phyloP scores from a whole-genome alignment of 2,329 filamentous ascomycete genomes.

The Calonectria leucothoes region DNA sequence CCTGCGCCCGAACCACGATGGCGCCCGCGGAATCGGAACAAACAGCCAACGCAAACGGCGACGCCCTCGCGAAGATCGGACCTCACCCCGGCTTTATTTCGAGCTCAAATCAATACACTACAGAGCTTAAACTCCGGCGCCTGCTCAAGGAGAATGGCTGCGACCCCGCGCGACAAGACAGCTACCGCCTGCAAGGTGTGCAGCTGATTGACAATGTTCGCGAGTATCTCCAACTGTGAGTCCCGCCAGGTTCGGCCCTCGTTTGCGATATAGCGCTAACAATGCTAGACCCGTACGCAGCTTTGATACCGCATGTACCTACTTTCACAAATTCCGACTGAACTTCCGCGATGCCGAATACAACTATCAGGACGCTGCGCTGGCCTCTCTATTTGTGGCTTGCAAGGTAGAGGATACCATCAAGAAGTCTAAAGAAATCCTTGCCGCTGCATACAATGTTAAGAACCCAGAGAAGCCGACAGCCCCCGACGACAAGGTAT shows the following conservation, averaged over 20 bases:
- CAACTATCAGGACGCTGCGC: conserved; percentile 85
- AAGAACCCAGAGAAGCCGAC: conserved; percentile 76
- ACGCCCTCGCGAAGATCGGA: conserved; percentile 44
- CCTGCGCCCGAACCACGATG: conserved; percentile 22
- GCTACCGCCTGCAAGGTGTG: conserved; percentile 84
- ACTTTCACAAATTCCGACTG: conserved; percentile 94
- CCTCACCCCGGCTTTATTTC: conserved; percentile 62
- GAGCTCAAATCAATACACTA: conserved; percentile 76
- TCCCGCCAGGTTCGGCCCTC: neutral
- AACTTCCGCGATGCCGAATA: conserved; percentile 88
- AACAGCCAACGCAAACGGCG: conserved; percentile 28
- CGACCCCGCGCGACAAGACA: conserved; percentile 83
- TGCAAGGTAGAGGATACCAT: conserved; percentile 99
- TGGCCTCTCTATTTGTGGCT: conserved; percentile 89
- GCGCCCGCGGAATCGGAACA: conserved; percentile 22
- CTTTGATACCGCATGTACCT: conserved; percentile 89
- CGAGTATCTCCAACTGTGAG: conserved; percentile 79
- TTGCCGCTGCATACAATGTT: conserved; percentile 90
- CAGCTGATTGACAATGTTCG: conserved; percentile 90
- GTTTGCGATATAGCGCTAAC: conserved; percentile 20
- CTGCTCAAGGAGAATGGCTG: conserved; percentile 76
- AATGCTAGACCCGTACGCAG: conserved; percentile 81
- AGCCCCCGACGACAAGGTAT: conserved; percentile 84
- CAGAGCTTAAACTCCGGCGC: conserved; percentile 82
- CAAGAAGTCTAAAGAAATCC: conserved; percentile 94